phyloP scores from a whole-genome alignment of 177 flowering plant species.

The Vitis hybrid region DNA sequence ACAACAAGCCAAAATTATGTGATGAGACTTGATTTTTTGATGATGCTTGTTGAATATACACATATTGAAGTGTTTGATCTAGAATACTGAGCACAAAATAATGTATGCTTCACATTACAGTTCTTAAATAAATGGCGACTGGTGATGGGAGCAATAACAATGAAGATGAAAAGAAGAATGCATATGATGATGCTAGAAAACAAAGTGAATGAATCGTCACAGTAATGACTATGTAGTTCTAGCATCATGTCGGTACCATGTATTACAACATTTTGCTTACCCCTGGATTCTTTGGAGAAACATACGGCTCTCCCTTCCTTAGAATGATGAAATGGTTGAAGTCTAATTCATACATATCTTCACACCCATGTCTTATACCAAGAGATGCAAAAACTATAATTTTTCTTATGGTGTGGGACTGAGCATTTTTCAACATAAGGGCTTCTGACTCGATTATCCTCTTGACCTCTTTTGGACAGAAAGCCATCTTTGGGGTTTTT shows the following conservation, averaged over 20 bases:
- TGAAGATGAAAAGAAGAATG: neutral
- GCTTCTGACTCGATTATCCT: constrained; percentile 42
- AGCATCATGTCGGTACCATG: neutral
- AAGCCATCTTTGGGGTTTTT: constrained; percentile 47
- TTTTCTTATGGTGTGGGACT: constrained; percentile 59
- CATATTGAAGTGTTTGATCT: too few species aligned
- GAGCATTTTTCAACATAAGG: constrained; percentile 45
- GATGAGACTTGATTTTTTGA: too few species aligned
- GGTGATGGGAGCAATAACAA: neutral
- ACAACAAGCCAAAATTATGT: too few species aligned
- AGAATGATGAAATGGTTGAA: constrained; percentile 56
- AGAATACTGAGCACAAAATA: neutral
- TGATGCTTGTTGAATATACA: too few species aligned
- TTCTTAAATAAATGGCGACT: neutral
- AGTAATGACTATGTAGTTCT: neutral
- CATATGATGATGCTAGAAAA: neutral
- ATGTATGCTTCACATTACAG: neutral
- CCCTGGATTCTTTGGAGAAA: constrained; percentile 48
- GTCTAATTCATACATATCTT: constrained; percentile 60
- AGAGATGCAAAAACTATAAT: constrained; percentile 62
- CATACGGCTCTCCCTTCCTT: constrained; percentile 50
- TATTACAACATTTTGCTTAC: constrained; percentile 25
- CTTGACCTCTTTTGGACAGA: constrained; percentile 58
- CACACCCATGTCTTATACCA: constrained; percentile 62
- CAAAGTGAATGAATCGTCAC: neutral